phyloP scores from a whole-genome alignment of 768 basidiomycete species.

The Cystofilobasidium macerans region DNA sequence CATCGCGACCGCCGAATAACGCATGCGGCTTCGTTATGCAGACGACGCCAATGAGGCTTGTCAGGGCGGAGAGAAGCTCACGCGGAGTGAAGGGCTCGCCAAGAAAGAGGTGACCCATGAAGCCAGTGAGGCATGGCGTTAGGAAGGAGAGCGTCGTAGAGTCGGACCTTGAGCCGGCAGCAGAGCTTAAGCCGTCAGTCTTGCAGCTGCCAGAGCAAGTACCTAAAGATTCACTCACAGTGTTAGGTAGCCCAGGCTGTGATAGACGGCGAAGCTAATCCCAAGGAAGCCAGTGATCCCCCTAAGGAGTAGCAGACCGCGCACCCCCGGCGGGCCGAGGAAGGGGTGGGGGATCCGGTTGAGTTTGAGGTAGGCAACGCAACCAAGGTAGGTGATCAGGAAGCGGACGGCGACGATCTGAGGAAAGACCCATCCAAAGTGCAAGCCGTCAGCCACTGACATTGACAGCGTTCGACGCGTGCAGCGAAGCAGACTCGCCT shows the following conservation, averaged over 20 bases:
- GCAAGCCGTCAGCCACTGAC: too few relatives aligned
- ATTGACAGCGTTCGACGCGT: too few relatives aligned
- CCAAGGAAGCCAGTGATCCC: conserved; percentile 19
- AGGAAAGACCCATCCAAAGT: too few relatives aligned
- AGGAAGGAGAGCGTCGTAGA: conserved; percentile 22
- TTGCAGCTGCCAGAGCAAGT: not conserved
- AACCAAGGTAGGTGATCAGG: conserved; percentile 8
- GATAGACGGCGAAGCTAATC: conserved; percentile 6
- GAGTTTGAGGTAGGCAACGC: not conserved
- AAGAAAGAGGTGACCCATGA: conserved; percentile 27
- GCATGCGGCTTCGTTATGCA: conserved; percentile 68
- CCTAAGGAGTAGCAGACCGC: conserved; percentile 2
- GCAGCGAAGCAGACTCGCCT: not conserved
- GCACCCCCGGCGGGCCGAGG: conserved; percentile 16
- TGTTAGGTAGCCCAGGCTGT: conserved; percentile 20
- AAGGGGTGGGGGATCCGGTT: conserved; percentile 7
- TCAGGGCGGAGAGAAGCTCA: conserved; percentile 40
- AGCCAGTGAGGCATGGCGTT: conserved; percentile 12
- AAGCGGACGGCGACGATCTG: conserved; percentile 17
- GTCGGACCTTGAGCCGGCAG: conserved; percentile 14
- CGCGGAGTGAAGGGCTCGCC: conserved; percentile 30
- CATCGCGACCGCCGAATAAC: conserved; percentile 50
- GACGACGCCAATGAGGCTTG: conserved; percentile 63
- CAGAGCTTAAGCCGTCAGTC: not conserved
- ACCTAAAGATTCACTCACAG: too few relatives aligned